These are phyloP conservation scores for Xeromyces bisporus DNA, from an alignment of 495 filamentous ascomycete species.

Conservation along the genomic window DNA sequence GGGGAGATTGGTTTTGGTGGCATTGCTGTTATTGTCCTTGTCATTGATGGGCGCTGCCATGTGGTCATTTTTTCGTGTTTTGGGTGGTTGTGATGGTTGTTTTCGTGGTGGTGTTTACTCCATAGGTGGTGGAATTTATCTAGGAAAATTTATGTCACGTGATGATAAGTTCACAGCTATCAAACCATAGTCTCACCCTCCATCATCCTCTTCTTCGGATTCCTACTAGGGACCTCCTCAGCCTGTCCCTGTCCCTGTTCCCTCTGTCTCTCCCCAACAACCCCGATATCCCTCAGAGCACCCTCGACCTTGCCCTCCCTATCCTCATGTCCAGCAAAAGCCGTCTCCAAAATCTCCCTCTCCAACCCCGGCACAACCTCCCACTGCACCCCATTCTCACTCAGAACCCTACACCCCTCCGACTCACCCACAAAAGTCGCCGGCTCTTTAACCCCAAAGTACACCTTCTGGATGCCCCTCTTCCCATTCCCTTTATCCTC, in stretches of 20 bases:
- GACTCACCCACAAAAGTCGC: conserved; percentile 74
- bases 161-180: too few species aligned
- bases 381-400: conserved; percentile 57
- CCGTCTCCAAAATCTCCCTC: conserved; percentile 61
- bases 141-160: not conserved
- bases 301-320: conserved; percentile 16
- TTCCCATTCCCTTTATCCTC: conserved; percentile 14
- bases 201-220: conserved; percentile 35
- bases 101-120: too few species aligned
- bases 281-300: conserved; percentile 18
- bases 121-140: not conserved
- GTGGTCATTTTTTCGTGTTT: conserved; percentile 16
- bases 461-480: conserved; percentile 54
- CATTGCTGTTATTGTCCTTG: too few species aligned
- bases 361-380: conserved; percentile 60
- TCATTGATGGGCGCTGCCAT: conserved; percentile 9
- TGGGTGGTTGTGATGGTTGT: not conserved
- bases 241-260: conserved; percentile 16
- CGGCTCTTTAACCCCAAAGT: conserved; percentile 77
- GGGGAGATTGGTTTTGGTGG: conserved; percentile 14
- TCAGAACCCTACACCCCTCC: conserved; percentile 50
- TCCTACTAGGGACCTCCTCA: too few species aligned
- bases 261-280: conserved; percentile 19
- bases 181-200: conserved; percentile 13
- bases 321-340: conserved; percentile 61